Evolutionary conservation across 1,139 yeast genomes (phyloP).

Genomic region (Lizanozyma gosingica): DNA sequence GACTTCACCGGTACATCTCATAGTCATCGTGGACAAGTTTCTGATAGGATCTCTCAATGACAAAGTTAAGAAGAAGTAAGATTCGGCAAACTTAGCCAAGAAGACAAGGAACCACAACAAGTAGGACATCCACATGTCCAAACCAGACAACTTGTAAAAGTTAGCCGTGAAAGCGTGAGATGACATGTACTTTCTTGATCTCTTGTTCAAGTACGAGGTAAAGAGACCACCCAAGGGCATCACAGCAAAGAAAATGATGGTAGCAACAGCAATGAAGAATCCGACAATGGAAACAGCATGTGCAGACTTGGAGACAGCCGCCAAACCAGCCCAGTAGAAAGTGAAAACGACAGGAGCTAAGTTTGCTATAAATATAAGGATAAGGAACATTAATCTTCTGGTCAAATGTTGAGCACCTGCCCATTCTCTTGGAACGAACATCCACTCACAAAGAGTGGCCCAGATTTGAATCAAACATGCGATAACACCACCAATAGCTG

Average conservation of each 20-base stretch:
- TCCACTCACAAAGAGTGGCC: conserved; percentile 92
- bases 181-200: conserved; percentile 84
- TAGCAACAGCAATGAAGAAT: conserved; percentile 79
- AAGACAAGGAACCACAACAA: conserved; percentile 84
- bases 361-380: conserved; percentile 59
- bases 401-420: conserved; percentile 97
- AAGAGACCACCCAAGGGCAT: conserved; percentile 98
- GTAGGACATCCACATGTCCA: conserved; percentile 96
- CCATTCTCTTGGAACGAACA: conserved; percentile 96
- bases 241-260: conserved; percentile 76
- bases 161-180: conserved; percentile 96
- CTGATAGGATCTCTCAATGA: conserved; percentile 94
- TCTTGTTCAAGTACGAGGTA: conserved; percentile 84
- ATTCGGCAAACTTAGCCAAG: conserved; percentile 80
- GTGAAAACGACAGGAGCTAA: conserved; percentile 83
- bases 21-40: conserved; percentile 36
- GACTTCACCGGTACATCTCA: conserved; percentile 70
- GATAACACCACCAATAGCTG: conserved; percentile 86
- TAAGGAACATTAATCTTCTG: conserved; percentile 73
- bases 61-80: conserved; percentile 85
- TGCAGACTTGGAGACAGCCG: conserved; percentile 64
- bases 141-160: conserved; percentile 69
- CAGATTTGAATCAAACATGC: conserved; percentile 73
- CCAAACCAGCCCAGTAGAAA: conserved; percentile 72
- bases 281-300: conserved; percentile 78